phyloP scores from a whole-genome alignment of 2,329 filamentous ascomycete genomes.

The Setomelanomma holmii region DNA sequence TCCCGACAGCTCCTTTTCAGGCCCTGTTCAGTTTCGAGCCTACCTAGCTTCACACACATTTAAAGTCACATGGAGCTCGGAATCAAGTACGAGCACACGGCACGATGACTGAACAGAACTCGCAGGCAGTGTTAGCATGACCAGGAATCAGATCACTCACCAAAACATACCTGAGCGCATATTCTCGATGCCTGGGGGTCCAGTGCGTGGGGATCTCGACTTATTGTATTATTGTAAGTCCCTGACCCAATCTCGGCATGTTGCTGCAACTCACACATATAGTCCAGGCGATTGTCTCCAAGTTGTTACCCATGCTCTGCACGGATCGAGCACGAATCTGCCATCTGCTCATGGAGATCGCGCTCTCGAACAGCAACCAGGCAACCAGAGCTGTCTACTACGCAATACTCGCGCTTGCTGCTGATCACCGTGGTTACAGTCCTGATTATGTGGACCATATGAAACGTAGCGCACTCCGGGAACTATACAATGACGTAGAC shows the following conservation, averaged over 20 bases:
- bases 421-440: constrained; percentile 6
- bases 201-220: neutral
- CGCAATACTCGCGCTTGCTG: constrained; percentile 6
- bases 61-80: too few relatives aligned
- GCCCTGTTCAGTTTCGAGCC: too few relatives aligned
- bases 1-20: too few relatives aligned
- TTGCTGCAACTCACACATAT: neutral
- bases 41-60: too few relatives aligned
- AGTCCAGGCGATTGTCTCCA: constrained; percentile 4
- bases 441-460: neutral
- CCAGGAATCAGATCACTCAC: neutral
- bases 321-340: constrained; percentile 1
- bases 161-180: neutral
- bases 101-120: too few relatives aligned
- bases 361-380: neutral
- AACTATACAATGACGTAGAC: neutral
- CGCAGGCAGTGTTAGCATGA: too few relatives aligned
- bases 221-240: constrained; percentile 7
- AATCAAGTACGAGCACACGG: too few relatives aligned
- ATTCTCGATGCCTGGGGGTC: too few relatives aligned
- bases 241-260: neutral
- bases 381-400: constrained; percentile 4
- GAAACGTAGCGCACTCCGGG: constrained; percentile 2
- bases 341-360: neutral
- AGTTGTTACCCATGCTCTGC: constrained; percentile 6